Evolutionary conservation across 1,139 yeast genomes (phyloP).

Genomic region (Petasospora rhodanensis): DNA sequence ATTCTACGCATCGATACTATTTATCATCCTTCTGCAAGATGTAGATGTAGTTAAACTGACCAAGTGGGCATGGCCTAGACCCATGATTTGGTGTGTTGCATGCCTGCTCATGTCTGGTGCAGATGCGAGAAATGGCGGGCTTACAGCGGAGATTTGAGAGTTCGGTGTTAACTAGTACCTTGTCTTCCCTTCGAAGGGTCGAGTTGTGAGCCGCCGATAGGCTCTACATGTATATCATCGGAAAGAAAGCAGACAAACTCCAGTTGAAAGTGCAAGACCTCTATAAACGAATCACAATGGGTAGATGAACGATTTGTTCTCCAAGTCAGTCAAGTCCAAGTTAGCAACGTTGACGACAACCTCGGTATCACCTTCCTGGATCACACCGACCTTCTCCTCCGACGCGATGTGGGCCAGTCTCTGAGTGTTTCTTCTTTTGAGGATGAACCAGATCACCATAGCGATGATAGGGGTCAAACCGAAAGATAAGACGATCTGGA

Average conservation of each 20-base stretch:
- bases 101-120: too few relatives aligned
- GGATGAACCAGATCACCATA: constrained; percentile 35
- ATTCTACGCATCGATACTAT: too few relatives aligned
- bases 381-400: constrained; percentile 18
- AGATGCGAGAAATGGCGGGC: too few relatives aligned
- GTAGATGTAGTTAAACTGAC: too few relatives aligned
- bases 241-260: background rate
- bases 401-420: constrained; percentile 26
- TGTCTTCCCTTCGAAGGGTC: too few relatives aligned
- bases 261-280: constrained; percentile 14
- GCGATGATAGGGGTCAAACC: constrained; percentile 37
- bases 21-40: too few relatives aligned
- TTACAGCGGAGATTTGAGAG: too few relatives aligned
- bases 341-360: constrained; percentile 37
- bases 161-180: too few relatives aligned
- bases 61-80: too few relatives aligned
- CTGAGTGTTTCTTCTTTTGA: constrained; percentile 34
- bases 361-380: constrained; percentile 20
- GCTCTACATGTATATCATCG: background rate
- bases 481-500: constrained; percentile 47
- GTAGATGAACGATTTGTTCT: constrained; percentile 42
- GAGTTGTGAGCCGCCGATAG: too few relatives aligned
- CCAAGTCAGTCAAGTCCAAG: constrained; percentile 45
- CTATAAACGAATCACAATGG: constrained; percentile 28
- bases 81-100: too few relatives aligned